Evolutionary conservation across 2,329 filamentous ascomycete species (phyloP).

Genomic region (Ophiostoma tasmaniense): DNA sequence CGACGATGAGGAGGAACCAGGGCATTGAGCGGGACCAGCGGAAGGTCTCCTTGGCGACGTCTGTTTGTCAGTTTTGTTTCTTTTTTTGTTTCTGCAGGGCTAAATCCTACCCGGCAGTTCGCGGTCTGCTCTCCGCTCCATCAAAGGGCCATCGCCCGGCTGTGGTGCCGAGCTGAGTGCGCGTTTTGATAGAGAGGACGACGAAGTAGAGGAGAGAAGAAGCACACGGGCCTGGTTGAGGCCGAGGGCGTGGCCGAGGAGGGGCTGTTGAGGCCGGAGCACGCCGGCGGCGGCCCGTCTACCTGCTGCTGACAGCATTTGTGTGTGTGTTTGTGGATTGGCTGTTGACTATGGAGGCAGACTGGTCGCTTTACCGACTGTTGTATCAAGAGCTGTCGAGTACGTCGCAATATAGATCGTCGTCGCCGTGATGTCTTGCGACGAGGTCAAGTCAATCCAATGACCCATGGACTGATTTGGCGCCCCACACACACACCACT

Average conservation of each 20-base stretch:
- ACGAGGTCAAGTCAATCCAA: background rate
- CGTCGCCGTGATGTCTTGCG: background rate
- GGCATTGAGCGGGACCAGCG: slow-evolving; percentile 68
- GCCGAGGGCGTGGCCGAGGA: slow-evolving; percentile 7
- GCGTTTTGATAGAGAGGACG: background rate
- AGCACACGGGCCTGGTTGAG: background rate
- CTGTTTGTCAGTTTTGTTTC: slow-evolving; percentile 23
- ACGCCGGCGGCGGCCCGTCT: slow-evolving; percentile 15
- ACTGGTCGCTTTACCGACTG: background rate
- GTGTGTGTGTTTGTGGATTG: background rate
- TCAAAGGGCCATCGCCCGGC: slow-evolving; percentile 52
- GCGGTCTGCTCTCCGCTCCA: slow-evolving; percentile 56
- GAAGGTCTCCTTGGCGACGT: slow-evolving; percentile 38
- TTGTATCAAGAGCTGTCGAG: background rate
- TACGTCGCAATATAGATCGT: background rate
- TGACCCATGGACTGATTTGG: slow-evolving; percentile 11
- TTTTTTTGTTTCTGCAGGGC: no score
- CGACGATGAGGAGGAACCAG: slow-evolving; percentile 66
- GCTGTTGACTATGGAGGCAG: background rate
- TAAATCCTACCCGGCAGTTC: slow-evolving; percentile 62
- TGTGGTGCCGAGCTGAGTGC: slow-evolving; percentile 43
- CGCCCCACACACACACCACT: slow-evolving; percentile 5
- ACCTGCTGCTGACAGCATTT: slow-evolving; percentile 19
- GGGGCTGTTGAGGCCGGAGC: slow-evolving; percentile 13
- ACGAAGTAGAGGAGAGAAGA: slow-evolving; percentile 4